phyloP scores from a whole-genome alignment of 306 rosid genomes.

The Glycyrrhiza uralensis region DNA sequence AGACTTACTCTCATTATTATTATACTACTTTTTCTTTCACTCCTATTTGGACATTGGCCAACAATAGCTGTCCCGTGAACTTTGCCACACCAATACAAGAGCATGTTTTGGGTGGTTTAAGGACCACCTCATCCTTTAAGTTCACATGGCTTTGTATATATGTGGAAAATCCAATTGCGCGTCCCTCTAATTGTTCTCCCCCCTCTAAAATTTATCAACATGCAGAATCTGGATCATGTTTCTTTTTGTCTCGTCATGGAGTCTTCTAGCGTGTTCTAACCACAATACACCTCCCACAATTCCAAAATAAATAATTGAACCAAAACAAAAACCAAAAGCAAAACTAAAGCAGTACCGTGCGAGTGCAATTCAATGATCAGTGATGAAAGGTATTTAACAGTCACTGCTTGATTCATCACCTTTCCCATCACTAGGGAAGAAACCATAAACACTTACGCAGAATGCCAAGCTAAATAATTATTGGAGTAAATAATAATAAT shows the following conservation, averaged over 20 bases:
- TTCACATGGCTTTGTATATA: constrained; percentile 58
- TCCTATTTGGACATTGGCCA: constrained; percentile 40
- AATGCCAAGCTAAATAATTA: constrained; percentile 9
- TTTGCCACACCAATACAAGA: constrained; percentile 49
- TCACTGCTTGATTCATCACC: constrained; percentile 29
- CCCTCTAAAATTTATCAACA: constrained; percentile 31
- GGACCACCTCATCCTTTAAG: constrained; percentile 92
- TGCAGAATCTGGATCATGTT: constrained; percentile 34
- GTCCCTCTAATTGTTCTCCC: constrained; percentile 32
- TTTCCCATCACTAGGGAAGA: constrained; percentile 35
- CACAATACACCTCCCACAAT: neutral
- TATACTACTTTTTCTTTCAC: neutral
- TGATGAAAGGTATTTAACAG: too few relatives aligned
- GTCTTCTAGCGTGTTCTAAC: constrained; percentile 29
- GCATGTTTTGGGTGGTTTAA: constrained; percentile 36
- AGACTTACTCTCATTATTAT: neutral
- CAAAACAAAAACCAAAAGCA: neutral
- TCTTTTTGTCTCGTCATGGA: constrained; percentile 27
- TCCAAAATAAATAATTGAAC: constrained; percentile 35
- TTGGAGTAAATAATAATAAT: constrained; percentile 16
- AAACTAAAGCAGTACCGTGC: neutral
- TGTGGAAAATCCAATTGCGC: constrained; percentile 43
- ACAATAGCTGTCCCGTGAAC: constrained; percentile 58
- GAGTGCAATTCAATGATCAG: neutral
- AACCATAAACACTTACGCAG: constrained; percentile 26